Base-by-base conservation (phyloP, 768 basidiomycete species). In the Gymnopilus dilepis region DNA sequence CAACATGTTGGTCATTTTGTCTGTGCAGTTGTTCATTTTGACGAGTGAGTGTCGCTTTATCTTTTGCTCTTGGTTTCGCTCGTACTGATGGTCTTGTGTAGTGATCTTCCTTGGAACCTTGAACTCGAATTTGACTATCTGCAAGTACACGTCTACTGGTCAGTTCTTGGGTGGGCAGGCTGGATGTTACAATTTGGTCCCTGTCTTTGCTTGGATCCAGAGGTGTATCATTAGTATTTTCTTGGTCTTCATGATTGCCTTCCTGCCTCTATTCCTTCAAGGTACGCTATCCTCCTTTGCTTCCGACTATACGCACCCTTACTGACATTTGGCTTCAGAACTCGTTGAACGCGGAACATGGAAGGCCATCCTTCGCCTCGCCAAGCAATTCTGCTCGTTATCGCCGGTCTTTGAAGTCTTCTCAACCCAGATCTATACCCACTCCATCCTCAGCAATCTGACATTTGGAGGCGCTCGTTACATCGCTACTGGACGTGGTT, bases 351-450 rank as follows among this genome's bases (percentile, higher is more conserved):
- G 97, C 70, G 97, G 97, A 42, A 94, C 95, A 19, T 88, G 87
- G 71, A 91, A 94, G 66, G 97, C 97, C 3, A 82, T 99, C 55
- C 82, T 94, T 63, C 96, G 97, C 63, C 82, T 99, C 11, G 86
- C 87, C 64, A 98, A 97, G 72, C 97, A 99, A 74, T 98, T 99
- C 76, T 72, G 88, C 65, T 99, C 97, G 5, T 78, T 96, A 15
- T 98, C 97, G 0, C 95, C 95, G 2, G 85, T 96, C 48, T 99
- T 99, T 74, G 97, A 99, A 74, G 91, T 99, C 63, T 99, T 99
- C 79, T 91, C 94, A 13, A 99, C 97, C 1, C 97, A 99, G 75
- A 98, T 99, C 70, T 96, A 94, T 74, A 95, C 95, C 47, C 94
- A 99, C 72, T 99, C 97, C 26, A 98, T 99, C 75, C 80, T 97